A percentile compares a stretch with the other conserved stretches of the same genome.
These are phyloP conservation scores for Dipteronia dyeriana DNA, from an alignment of 345 rosid species.

Conservation along the genomic window DNA sequence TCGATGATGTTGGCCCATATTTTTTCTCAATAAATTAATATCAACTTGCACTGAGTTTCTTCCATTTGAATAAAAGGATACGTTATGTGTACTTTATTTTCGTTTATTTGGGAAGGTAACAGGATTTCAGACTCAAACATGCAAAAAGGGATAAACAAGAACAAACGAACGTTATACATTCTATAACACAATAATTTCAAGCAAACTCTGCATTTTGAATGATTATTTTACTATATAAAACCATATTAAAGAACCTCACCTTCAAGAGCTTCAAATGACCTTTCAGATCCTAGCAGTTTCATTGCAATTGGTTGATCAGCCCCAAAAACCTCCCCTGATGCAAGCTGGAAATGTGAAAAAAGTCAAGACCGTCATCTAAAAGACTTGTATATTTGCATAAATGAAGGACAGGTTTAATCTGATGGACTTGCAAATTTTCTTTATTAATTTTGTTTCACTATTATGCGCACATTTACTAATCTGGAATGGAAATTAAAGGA, in stretches of 20 bases:
- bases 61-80: background rate
- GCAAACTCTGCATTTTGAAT: background rate
- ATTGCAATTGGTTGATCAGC: conserved; percentile 86
- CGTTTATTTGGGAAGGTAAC: background rate
- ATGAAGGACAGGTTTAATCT: background rate
- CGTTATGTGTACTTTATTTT: background rate
- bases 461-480: too few relatives aligned
- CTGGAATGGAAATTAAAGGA: too few relatives aligned
- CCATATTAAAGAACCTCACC: conserved; percentile 37
- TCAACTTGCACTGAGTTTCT: background rate
- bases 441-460: background rate
- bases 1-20: background rate
- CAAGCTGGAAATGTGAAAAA: conserved; percentile 59
- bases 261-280: conserved; percentile 94
- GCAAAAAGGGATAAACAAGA: background rate
- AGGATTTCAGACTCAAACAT: background rate
- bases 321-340: conserved; percentile 93
- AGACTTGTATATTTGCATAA: background rate
- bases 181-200: background rate
- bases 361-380: background rate
- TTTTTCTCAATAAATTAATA: background rate
- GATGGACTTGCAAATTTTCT: background rate
- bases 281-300: conserved; percentile 91
- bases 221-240: background rate
- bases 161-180: background rate